phyloP scores from a whole-genome alignment of 2,329 filamentous ascomycete genomes.

The Alternaria atra region DNA sequence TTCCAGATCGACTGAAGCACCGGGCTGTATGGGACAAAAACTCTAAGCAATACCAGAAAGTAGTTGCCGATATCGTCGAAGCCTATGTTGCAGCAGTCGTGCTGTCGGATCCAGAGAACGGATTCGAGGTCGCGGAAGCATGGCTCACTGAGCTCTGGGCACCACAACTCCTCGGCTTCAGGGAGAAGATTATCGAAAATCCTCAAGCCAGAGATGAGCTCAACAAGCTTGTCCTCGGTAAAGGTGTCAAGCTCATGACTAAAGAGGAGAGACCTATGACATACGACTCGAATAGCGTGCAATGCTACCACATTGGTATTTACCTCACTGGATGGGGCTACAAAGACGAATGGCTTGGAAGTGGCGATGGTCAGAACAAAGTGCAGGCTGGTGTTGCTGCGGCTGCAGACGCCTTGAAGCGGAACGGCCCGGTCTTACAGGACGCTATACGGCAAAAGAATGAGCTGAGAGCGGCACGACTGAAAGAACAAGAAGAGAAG shows the following conservation, averaged over 20 bases:
- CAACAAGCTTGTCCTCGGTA: conserved; percentile 45
- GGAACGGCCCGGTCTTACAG: conserved; percentile 27
- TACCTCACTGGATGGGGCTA: conserved; percentile 76
- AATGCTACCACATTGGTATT: conserved; percentile 69
- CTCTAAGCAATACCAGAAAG: conserved; percentile 65
- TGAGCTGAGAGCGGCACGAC: conserved; percentile 26
- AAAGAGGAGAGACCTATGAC: conserved; percentile 63
- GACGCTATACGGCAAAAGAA: conserved; percentile 33
- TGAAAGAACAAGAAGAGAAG: conserved; percentile 29
- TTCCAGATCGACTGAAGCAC: conserved; percentile 71
- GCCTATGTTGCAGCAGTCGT: conserved; percentile 86
- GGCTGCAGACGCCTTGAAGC: conserved; percentile 69
- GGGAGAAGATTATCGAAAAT: conserved; percentile 48
- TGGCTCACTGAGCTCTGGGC: conserved; percentile 84
- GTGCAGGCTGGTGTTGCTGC: conserved; percentile 74
- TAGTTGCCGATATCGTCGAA: conserved; percentile 88
- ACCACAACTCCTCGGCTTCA: conserved; percentile 38
- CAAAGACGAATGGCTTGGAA: conserved; percentile 67
- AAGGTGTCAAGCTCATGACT: conserved; percentile 51
- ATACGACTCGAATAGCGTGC: conserved; percentile 60
- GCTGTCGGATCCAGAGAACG: conserved; percentile 70
- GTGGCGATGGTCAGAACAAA: conserved; percentile 71
- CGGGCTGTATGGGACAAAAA: conserved; percentile 42
- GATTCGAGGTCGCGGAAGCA: conserved; percentile 67
- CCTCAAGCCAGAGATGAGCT: conserved; percentile 52